Evolutionary conservation across 495 filamentous ascomycete species (phyloP), one percentile per base, ranked within the genome.

Genomic region (Filosporella fistucella): DNA sequence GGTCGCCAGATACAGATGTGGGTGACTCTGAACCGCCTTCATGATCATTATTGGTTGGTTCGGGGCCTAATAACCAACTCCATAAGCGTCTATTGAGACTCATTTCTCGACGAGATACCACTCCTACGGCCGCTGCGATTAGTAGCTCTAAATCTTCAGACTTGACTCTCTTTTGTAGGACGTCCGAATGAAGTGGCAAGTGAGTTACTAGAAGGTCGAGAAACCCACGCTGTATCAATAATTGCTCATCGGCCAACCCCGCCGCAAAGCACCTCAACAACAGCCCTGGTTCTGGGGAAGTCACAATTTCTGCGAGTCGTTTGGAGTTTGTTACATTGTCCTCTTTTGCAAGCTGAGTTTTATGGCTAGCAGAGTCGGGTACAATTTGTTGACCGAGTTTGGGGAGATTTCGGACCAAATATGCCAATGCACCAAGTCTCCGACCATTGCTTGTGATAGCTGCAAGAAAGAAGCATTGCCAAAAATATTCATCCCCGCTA

Each of bases 401-500:
- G 11, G 93, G 93, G 11, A 99, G 72, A 55, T 80, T 81, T 45
- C 89, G 84, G 21, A 76, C 69, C 35, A 99, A 68, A 63, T 88
- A 97, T 21, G 91, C 87, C 45, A 99, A 68, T 17, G 89, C 88
- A 21, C 93, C 93, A 54, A 85, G 83, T 35, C 93, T 79, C 49
- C 94, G 76, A 32, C 79, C 86, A 21, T 86, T 73, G 58, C 88
- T 90, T 5, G 91, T 96, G 28, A 99, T 95, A 0, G 88, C 81
- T 12, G 90, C 89, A 29, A 97, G 72, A 55, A 99, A 96, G 54
- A 99, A 85, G 64, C 88, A 96, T 69, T 99, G 93, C 93, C 93
- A 99, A 62, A 96, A 99, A 62, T 89, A 95, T 54, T 89, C 87
- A 42, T 91, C 87, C 22, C 80, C 83, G 9, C 72, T 66, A 12